Evolutionary conservation across 1,284 basidiomycete genomes (phyloP), one percentile per base, ranked within the genome.

Genomic region (Cryptococcus maquisensis): DNA sequence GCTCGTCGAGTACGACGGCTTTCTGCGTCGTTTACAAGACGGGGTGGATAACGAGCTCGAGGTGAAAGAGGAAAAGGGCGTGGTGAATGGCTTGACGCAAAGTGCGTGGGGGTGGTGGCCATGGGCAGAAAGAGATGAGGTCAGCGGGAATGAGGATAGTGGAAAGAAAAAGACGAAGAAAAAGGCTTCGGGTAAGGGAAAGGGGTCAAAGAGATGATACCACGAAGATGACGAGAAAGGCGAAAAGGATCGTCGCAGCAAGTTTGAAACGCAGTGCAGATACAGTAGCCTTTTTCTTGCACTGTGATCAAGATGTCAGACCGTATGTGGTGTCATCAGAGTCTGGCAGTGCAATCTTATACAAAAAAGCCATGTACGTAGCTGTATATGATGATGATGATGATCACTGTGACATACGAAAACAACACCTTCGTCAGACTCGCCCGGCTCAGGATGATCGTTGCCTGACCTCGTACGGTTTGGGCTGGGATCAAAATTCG

Each of bases 1-100:
- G 15, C 10, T 20, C 15, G 38, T 54, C 4, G 38, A 57, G 13
- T 47, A 54, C 32, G 39, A 54, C 15, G 56, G 48, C 6, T 26
- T 37, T 18, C 42, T 46, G 9, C 41, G 36, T 5, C 48, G 52
- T 1, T 18, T 28, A 4, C 37, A 54, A 39, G 47, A 40, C 6
- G 51, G 48, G 3, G 44, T 47, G 32, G 44, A 45, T 41, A 15
- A 48, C n/a, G 39, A 40, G 8, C 20, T 36, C n/a, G 47, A 49
- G 35, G 32, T 26, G 40, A 39, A 23, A 10, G 54, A 56, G 23
- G 48, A 40, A 32, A n/a, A 44, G 4, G 23, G 13, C 12, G 20
- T 38, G 5, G 32, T 20, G 12, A 39, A 8, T 5, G 6, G 36
- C 10, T 13, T 38, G n/a, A 20, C 47, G 8, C 10, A 48, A 10